Conservation (phyloP, 2,329 filamentous ascomycete species). For the Colletotrichum lupini region DNA sequence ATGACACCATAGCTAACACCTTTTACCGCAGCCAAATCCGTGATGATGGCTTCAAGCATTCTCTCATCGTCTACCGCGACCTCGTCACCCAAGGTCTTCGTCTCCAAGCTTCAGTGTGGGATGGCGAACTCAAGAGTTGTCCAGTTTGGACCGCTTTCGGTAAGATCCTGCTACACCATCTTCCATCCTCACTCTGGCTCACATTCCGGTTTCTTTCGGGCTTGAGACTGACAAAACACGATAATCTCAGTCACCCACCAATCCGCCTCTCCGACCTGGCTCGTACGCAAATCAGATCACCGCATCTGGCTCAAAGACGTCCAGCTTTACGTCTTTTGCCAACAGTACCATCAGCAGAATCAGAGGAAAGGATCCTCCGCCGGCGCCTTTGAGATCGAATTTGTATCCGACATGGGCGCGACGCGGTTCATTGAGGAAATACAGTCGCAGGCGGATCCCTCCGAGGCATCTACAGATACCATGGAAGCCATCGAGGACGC, state of each 20-base stretch:
- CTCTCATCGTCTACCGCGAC: conserved; percentile 66
- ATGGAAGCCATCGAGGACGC: conserved; percentile 9
- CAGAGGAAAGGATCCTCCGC: conserved; percentile 59
- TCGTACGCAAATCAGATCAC: conserved; percentile 58
- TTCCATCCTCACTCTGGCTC: background rate
- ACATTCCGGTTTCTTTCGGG: conserved; percentile 6
- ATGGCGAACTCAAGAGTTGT: conserved; percentile 64
- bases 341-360: conserved; percentile 63
- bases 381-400: conserved; percentile 63
- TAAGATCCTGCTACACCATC: conserved; percentile 44
- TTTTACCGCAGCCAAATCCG: conserved; percentile 58
- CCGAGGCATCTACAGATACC: background rate
- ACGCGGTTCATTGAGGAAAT: conserved; percentile 56
- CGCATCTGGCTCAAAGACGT: conserved; percentile 65
- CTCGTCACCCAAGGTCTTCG: conserved; percentile 58
- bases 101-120: conserved; percentile 66
- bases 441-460: background rate
- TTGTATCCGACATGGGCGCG: conserved; percentile 55
- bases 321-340: conserved; percentile 68
- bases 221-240: background rate
- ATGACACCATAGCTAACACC: background rate
- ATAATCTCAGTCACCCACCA: conserved; percentile 61
- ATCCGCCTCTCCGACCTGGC: conserved; percentile 59
- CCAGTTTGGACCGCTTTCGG: conserved; percentile 74
- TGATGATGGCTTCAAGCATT: conserved; percentile 66